Evolutionary conservation across 2,329 filamentous ascomycete genomes (phyloP).

Genomic region (Cercospora sp.): DNA sequence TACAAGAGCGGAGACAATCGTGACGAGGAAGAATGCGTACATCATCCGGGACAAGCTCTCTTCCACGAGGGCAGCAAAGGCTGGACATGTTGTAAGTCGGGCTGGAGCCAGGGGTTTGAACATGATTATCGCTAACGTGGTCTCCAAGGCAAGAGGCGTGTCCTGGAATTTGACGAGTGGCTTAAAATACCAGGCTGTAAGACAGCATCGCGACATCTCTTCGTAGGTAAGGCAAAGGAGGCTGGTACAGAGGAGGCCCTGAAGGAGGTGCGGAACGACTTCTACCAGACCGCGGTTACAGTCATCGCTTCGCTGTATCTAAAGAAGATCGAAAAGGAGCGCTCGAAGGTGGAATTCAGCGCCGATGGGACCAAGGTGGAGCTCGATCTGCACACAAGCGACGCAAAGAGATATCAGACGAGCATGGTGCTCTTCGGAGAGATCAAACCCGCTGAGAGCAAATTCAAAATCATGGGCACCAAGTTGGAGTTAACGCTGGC

Average conservation of each 20-base stretch:
- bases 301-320: slow-evolving; percentile 92
- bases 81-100: slow-evolving; percentile 75
- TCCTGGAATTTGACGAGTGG: slow-evolving; percentile 97
- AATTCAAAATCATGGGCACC: slow-evolving; percentile 80
- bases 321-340: slow-evolving; percentile 91
- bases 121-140: background rate
- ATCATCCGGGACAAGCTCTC: slow-evolving; percentile 86
- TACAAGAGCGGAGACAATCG: slow-evolving; percentile 64
- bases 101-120: background rate
- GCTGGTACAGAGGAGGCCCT: slow-evolving; percentile 69
- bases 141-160: slow-evolving; percentile 66
- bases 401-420: slow-evolving; percentile 78
- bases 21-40: slow-evolving; percentile 74
- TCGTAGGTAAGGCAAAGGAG: slow-evolving; percentile 68
- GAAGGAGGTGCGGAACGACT: slow-evolving; percentile 83
- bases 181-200: slow-evolving; percentile 92
- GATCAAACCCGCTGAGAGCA: slow-evolving; percentile 74
- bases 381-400: slow-evolving; percentile 82
- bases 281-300: slow-evolving; percentile 83
- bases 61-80: slow-evolving; percentile 99
- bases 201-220: slow-evolving; percentile 78
- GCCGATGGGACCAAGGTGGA: slow-evolving; percentile 57
- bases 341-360: slow-evolving; percentile 70
- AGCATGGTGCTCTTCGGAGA: slow-evolving; percentile 72
- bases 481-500: slow-evolving; percentile 80